Base-by-base conservation (phyloP, 192 early-diverging fungal species). In the Coemansia asiatica region DNA sequence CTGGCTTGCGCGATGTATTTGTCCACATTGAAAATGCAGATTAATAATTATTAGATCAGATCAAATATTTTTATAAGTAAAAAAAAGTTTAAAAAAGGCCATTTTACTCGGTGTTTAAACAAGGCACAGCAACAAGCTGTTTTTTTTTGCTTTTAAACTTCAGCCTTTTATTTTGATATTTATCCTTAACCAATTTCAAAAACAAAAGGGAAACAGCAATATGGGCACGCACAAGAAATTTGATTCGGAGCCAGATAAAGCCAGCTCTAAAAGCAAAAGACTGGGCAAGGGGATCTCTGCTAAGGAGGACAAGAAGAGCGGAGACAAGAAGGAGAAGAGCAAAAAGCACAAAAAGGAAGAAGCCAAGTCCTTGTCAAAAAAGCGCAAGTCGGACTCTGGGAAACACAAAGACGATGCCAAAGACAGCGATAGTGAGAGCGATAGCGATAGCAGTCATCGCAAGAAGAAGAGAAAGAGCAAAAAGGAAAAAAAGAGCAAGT, bases 1-100 rank as follows among this genome's bases (percentile, higher is more conserved):
- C 68, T n/a, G 77, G 72, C 0, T 38, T 80, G 36, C 72, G 49
- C 22, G 77, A 80, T n/a, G 68, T 80, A 23, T 80, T 68, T 68
- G 65, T 80, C 1, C 57, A 71, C 10, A 59, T 80, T 6, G 69
- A 71, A 19, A 19, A 61, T 19, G n/a, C 56, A 28, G 51, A 60
- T 4, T 23, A 22, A 40, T 19, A 10, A 10, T 10, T 28, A 36
- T 60, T 53, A 22, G n/a, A 25, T 23, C n/a, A 28, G 21, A 53
- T 19, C 22, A 3, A 36, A 58, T 47, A 29, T 66, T 61, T 68
- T 51, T n/a, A n/a, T n/a, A n/a, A n/a, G n/a, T n/a, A n/a, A n/a
- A n/a, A n/a, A n/a, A n/a, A n/a, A n/a, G n/a, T n/a, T n/a, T n/a
- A n/a, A n/a, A n/a, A n/a, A n/a, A n/a, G n/a, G n/a, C n/a, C n/a